A percentile compares a stretch with the other conserved stretches of the same genome.
Evolutionary conservation across 1,284 basidiomycete species (phyloP).

Genomic region (Rhodotorula mucilaginosa): DNA sequence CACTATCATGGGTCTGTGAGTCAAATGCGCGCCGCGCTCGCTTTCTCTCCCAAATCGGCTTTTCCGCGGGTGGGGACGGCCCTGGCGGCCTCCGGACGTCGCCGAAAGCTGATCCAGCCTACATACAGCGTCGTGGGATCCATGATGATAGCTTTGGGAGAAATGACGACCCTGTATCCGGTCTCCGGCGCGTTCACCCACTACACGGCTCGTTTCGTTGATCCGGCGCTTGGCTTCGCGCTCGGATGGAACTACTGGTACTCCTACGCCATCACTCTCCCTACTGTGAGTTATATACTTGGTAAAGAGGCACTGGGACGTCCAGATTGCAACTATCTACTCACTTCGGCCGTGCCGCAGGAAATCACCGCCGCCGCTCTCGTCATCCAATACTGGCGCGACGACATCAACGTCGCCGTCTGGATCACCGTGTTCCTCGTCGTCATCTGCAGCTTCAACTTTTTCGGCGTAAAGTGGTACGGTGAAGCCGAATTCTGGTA

Average conservation of each 20-base stretch:
- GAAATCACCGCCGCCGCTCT: constrained; percentile 26
- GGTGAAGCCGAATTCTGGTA: constrained; percentile 37
- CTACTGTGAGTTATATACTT: not conserved
- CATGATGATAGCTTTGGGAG: constrained; percentile 36
- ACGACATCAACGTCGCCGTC: constrained; percentile 30
- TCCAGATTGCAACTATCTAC: not conserved
- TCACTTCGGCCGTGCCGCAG: not conserved
- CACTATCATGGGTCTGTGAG: constrained; percentile 11
- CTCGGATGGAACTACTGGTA: constrained; percentile 36
- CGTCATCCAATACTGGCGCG: constrained; percentile 33
- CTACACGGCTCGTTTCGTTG: constrained; percentile 62
- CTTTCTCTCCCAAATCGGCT: not conserved
- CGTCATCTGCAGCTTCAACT: constrained; percentile 32
- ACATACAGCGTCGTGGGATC: constrained; percentile 37
- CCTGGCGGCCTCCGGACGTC: too few species aligned
- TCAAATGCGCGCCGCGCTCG: not conserved
- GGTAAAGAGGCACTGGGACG: too few species aligned
- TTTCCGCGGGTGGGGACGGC: too few species aligned
- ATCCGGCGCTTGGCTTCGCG: constrained; percentile 49
- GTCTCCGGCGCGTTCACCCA: constrained; percentile 52
- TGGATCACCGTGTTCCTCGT: constrained; percentile 33
- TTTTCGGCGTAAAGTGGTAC: constrained; percentile 29
- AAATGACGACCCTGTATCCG: constrained; percentile 48
- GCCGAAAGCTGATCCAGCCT: not conserved
- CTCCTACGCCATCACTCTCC: constrained; percentile 28